These are phyloP conservation scores for Trypethelium eluteriae DNA, from an alignment of 495 filamentous ascomycete genomes.

Conservation along the genomic window DNA sequence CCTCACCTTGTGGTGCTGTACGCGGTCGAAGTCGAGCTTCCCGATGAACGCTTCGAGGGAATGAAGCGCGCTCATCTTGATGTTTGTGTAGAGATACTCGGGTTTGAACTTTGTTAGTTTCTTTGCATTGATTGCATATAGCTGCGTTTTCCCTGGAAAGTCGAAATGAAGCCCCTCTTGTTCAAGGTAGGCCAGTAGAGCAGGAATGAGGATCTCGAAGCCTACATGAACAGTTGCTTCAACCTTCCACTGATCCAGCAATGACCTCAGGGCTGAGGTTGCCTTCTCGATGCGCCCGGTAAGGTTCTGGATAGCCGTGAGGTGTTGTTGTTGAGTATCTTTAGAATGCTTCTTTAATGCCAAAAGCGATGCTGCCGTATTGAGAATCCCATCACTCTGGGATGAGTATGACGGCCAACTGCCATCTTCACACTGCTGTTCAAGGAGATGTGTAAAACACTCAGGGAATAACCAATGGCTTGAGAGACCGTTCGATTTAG, in stretches of 20 bases:
- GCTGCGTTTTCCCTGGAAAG: conserved; percentile 22
- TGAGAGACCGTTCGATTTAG: conserved; percentile 22
- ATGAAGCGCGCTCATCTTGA: conserved; percentile 36
- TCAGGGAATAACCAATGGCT: conserved; percentile 35
- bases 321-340: background rate
- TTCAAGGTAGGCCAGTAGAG: conserved; percentile 25
- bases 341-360: conserved; percentile 25
- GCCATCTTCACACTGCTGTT: conserved; percentile 26
- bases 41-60: conserved; percentile 45
- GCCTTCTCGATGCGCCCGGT: conserved; percentile 9
- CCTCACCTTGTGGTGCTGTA: conserved; percentile 40
- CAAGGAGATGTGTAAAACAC: conserved; percentile 31
- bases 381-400: conserved; percentile 34
- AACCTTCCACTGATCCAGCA: conserved; percentile 32
- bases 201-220: conserved; percentile 38
- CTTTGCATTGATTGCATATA: conserved; percentile 16
- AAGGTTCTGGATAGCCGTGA: background rate
- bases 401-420: conserved; percentile 31
- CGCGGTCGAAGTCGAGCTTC: conserved; percentile 39
- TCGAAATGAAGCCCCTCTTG: conserved; percentile 21
- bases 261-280: conserved; percentile 19
- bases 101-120: conserved; percentile 31
- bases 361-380: conserved; percentile 33
- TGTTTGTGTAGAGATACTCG: conserved; percentile 29
- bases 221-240: conserved; percentile 33